Evolutionary conservation across 2,329 filamentous ascomycete genomes (phyloP).

Genomic region (Bisporella sp.): DNA sequence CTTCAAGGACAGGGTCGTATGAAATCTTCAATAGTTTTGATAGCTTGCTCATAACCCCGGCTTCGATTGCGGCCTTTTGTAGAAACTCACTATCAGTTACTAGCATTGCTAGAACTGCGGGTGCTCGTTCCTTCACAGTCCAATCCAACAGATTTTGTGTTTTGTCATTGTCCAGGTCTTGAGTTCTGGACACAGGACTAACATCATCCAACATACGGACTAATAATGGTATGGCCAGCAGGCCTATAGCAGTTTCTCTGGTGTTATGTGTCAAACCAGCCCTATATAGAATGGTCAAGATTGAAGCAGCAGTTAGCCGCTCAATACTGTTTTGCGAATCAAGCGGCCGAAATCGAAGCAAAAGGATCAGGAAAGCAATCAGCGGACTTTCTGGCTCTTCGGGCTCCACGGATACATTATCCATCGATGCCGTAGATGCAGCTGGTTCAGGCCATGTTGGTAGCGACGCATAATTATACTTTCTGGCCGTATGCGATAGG

Average conservation of each 20-base stretch:
- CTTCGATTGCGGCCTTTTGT: conserved; percentile 76
- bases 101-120: conserved; percentile 69
- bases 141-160: conserved; percentile 36
- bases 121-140: conserved; percentile 61
- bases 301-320: conserved; percentile 60
- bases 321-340: conserved; percentile 45
- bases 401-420: conserved; percentile 16
- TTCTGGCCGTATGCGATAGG: conserved; percentile 20
- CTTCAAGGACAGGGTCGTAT: conserved; percentile 50
- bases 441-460: conserved; percentile 7
- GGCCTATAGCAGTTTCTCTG: conserved; percentile 56
- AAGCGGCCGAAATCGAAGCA: conserved; percentile 39
- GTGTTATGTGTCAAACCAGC: conserved; percentile 57
- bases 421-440: not conserved
- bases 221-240: conserved; percentile 64
- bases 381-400: conserved; percentile 64
- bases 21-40: conserved; percentile 58
- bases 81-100: conserved; percentile 72
- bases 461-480: conserved; percentile 12
- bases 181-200: conserved; percentile 32
- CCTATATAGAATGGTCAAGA: conserved; percentile 64
- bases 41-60: conserved; percentile 52
- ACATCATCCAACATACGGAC: conserved; percentile 56
- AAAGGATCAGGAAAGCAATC: conserved; percentile 64
- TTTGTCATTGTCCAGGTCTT: conserved; percentile 31